Evolutionary conservation across 768 basidiomycete species (phyloP), one percentile per base, ranked within the genome.

Genomic region (Mrakia hoshinonis): DNA sequence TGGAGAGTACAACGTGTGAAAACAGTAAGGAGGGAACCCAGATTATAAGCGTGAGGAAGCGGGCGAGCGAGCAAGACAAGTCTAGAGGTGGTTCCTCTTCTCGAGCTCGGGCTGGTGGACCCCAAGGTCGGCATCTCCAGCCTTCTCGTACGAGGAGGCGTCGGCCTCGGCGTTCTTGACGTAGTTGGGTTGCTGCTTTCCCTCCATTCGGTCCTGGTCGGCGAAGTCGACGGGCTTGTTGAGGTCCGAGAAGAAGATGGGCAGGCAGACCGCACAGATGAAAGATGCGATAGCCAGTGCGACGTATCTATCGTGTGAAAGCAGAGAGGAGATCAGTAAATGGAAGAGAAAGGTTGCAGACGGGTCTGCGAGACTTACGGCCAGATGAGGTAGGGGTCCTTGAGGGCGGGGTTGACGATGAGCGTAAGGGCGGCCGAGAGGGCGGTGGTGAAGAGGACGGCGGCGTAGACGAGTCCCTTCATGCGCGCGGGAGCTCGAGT

Each of bases 321-420:
- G 3, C 15, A 51, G 29, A 18, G 51, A 52, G 3, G n/a, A 52
- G n/a, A 52, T 2, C n/a, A 43, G 76, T 69, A 24, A 75, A 31
- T 10, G 77, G 77, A 12, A 76, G 75, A 12, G 71, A 70, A 46
- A 77, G 72, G 39, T n/a, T n/a, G 77, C 77, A 46, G 75, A 68
- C 6, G 75, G 68, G 72, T 77, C 75, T 68, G 78, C 79, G 4
- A 43, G 58, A 51, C 49, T 51, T 36, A 73, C 72, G 76, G 77
- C 77, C 77, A 78, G 71, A 78, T 78, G 62, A 81, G 77, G 74
- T 79, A 77, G 22, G 80, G 80, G 73, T 80, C 79, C 10, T 20
- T n/a, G 54, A 72, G 43, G 26, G 55, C 52, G 18, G 64, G 55
- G 43, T 49, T 51, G 70, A 66, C 48, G 66, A 67, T 67, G 10